Evolutionary conservation across 352 stramenopile species (phyloP), one percentile per base, ranked within the genome.

Genomic region (Phytophthora megakarya): DNA sequence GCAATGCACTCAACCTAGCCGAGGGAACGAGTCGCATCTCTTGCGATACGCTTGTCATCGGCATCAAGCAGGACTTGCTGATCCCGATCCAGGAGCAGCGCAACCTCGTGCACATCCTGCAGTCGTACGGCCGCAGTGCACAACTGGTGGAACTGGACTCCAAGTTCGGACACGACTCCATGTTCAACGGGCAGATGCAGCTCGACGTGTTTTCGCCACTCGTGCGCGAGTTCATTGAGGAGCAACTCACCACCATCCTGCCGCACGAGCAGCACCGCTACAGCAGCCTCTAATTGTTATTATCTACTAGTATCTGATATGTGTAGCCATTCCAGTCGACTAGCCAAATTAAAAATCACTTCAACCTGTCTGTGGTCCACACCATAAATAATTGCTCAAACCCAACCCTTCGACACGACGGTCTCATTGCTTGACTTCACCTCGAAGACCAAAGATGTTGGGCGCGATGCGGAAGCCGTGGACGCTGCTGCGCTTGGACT

Each of bases 121-220:
- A 94, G 65, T 93, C 76, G 48, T 96, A 84, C 61, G 86, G 77
- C 63, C 72, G 67, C 56, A 72, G 87, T 43, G 79, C 77, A 43
- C 65, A 78, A 45, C 73, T 96, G 3, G 74, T 92, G 11, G 76
- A 92, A 30, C 73, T 97, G 35, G 75, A 93, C 69, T 95, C 81
- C 11, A 93, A 90, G 57, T 96, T 90, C 39, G 89, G 89, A 26
- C 89, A 97, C 65, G 89, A 96, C 60, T 65, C 89, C 44, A 95
- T 97, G 84, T 93, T 97, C 71, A 80, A 92, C 55, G 62, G 55
- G 1, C 84, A 91, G 60, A 90, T 93, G 80, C 81, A 96, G 62
- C 70, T 81, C 15, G 83, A 92, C 47, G 73, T 92, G 16, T 90
- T 95, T 57, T 70, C 81, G 21, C 73, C 83, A 30, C 63, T 93